phyloP scores from a whole-genome alignment of 306 rosid genomes.

The Hippophae rhamnoides region DNA sequence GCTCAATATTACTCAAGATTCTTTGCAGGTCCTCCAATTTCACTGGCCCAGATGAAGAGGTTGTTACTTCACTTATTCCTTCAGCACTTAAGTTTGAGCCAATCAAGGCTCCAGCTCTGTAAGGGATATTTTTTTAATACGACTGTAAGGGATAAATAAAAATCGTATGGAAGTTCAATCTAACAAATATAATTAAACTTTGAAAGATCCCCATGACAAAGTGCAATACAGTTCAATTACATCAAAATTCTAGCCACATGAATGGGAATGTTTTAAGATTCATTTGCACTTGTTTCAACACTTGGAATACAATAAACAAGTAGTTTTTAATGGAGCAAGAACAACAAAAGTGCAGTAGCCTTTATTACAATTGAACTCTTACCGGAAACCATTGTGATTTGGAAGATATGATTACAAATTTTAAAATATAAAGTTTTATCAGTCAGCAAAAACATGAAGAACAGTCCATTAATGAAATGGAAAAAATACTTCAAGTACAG shows the following conservation, averaged over 20 bases:
- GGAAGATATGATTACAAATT: background rate
- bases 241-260: too few species aligned
- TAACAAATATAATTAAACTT: background rate
- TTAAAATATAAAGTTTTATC: background rate
- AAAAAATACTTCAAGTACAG: background rate
- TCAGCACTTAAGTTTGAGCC: conserved; percentile 51
- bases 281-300: too few species aligned
- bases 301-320: too few species aligned
- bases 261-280: too few species aligned
- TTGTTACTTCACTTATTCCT: conserved; percentile 38
- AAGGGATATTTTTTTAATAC: background rate
- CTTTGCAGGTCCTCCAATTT: conserved; percentile 82
- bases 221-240: too few species aligned
- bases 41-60: conserved; percentile 69
- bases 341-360: too few species aligned
- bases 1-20: conserved; percentile 67
- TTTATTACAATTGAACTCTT: too few species aligned
- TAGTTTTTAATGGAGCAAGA: too few species aligned
- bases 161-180: background rate
- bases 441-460: background rate
- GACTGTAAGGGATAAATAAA: conserved; percentile 1
- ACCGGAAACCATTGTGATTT: background rate
- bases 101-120: conserved; percentile 39
- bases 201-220: background rate
- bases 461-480: background rate